Evolutionary conservation across 352 stramenopile species (phyloP).

Genomic region (Peronospora belbahrii): DNA sequence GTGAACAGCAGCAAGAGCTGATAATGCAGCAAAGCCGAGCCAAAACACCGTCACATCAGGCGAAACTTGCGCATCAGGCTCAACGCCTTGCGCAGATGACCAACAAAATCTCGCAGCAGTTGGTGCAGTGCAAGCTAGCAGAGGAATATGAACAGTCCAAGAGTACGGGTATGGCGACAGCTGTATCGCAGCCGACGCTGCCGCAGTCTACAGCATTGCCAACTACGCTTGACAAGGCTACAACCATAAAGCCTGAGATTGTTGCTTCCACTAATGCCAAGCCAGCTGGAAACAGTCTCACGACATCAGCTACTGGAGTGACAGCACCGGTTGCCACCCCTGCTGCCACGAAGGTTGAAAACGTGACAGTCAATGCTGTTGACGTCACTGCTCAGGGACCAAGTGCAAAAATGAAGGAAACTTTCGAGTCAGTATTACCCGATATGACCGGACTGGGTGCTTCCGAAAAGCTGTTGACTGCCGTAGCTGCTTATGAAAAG

Average conservation of each 20-base stretch:
- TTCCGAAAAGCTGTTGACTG: conserved; percentile 72
- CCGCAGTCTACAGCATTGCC: conserved; percentile 21
- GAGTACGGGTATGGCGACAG: conserved; percentile 29
- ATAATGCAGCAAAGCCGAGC: conserved; percentile 64
- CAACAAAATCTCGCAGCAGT: conserved; percentile 81
- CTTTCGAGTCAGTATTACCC: conserved; percentile 61
- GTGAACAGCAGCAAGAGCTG: conserved; percentile 72
- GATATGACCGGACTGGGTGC: conserved; percentile 65
- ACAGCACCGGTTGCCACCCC: conserved; percentile 4
- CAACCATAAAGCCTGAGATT: conserved; percentile 28
- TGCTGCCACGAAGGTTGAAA: conserved; percentile 16
- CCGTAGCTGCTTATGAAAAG: conserved; percentile 75
- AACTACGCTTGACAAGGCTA: conserved; percentile 30
- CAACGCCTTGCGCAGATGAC: conserved; percentile 77
- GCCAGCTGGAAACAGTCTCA: conserved; percentile 8
- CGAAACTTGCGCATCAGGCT: conserved; percentile 66
- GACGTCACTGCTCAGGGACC: background rate
- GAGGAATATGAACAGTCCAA: conserved; percentile 75
- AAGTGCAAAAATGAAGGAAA: conserved; percentile 30
- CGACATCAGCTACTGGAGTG: conserved; percentile 6
- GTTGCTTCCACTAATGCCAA: conserved; percentile 6
- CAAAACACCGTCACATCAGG: conserved; percentile 61
- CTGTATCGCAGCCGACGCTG: conserved; percentile 16
- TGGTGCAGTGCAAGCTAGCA: conserved; percentile 74
- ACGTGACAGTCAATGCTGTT: background rate